These are phyloP conservation scores for Ustilago trichophora DNA, from an alignment of 1,284 basidiomycete species.

Conservation along the genomic window DNA sequence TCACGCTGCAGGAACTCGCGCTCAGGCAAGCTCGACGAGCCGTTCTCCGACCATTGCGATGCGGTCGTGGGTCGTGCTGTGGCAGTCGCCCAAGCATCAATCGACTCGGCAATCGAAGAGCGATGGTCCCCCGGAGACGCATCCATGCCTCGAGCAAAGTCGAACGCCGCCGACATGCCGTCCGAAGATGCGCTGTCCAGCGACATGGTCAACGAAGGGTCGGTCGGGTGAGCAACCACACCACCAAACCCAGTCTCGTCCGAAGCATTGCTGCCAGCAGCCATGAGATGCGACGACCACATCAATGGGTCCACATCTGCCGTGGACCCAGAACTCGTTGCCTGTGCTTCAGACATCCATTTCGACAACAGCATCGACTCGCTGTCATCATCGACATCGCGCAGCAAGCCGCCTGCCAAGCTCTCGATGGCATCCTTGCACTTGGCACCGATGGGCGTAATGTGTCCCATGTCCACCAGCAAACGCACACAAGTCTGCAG, in stretches of 20 bases:
- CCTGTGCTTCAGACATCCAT: conserved; percentile 26
- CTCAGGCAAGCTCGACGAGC: conserved; percentile 25
- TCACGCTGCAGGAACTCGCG: conserved; percentile 36
- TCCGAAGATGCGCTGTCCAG: conserved; percentile 43
- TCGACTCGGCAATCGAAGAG: conserved; percentile 38
- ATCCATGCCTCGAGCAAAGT: conserved; percentile 40
- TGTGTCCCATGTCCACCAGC: conserved; percentile 43
- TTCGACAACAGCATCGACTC: conserved; percentile 27
- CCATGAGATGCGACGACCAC: conserved; percentile 41
- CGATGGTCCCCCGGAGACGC: conserved; percentile 30
- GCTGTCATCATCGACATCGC: conserved; percentile 16
- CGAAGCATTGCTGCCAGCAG: conserved; percentile 10
- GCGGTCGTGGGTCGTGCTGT: conserved; percentile 23
- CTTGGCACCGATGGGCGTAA: conserved; percentile 44
- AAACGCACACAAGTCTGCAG: conserved; percentile 37
- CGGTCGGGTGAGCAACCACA: conserved; percentile 21
- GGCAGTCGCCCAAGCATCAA: conserved; percentile 34
- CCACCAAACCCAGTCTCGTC: conserved; percentile 13
- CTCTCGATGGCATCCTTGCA: conserved; percentile 48
- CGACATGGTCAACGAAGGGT: conserved; percentile 45
- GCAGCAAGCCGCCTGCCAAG: conserved; percentile 24
- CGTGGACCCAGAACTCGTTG: conserved; percentile 3
- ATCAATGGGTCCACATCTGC: conserved; percentile 27
- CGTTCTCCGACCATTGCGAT: conserved; percentile 44
- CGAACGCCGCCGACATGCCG: conserved; percentile 42